Evolutionary conservation across 2,329 filamentous ascomycete genomes (phyloP), one percentile per base, ranked within the genome.

Genomic region (Aspergillus sp.): DNA sequence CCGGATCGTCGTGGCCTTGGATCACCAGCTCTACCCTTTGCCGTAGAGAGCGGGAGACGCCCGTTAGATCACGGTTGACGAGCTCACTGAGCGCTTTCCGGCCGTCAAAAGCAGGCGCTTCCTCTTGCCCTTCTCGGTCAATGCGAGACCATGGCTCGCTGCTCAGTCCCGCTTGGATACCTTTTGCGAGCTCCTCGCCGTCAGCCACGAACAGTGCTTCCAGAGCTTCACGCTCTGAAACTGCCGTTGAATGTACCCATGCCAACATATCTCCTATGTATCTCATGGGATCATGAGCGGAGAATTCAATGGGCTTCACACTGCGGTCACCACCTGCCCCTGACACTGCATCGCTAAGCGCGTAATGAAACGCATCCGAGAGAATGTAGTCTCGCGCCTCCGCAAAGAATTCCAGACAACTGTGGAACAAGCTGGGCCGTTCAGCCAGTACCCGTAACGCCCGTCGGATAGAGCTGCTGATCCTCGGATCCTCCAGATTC

Each of bases 221-320:
- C 4, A 98, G 75, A 0, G 90, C 89, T 67, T 98, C 93, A 44
- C 87, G 80, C 66, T 98, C 93, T 30, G 91, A 94, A 1, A 98
- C 93, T 0, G 91, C 85, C 2, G 90, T 86, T 0, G 93, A 95
- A 64, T 98, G 93, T 4, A 86, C 82, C 93, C 93, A 98, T 4
- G 93, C 93, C 9, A 98, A 77, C 90, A 98, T 98, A 62, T 98
- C 93, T 45, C 93, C 89, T 2, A 94, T 82, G 64, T 97, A 97
- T 19, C 93, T 82, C 28, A 97, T 71, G 1, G 88, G 84, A 60
- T 98, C 93, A 63, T 97, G 91, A 1, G 93, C 91, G 7, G 84
- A 85, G 57, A 97, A 80, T 62, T 98, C 91, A 53, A 98, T 98
- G 0, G 93, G 91, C 62, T 97, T 96, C 33, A 85, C 74, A 2